Evolutionary conservation across 495 filamentous ascomycete species (phyloP).

Genomic region (Ramalina peruviana): DNA sequence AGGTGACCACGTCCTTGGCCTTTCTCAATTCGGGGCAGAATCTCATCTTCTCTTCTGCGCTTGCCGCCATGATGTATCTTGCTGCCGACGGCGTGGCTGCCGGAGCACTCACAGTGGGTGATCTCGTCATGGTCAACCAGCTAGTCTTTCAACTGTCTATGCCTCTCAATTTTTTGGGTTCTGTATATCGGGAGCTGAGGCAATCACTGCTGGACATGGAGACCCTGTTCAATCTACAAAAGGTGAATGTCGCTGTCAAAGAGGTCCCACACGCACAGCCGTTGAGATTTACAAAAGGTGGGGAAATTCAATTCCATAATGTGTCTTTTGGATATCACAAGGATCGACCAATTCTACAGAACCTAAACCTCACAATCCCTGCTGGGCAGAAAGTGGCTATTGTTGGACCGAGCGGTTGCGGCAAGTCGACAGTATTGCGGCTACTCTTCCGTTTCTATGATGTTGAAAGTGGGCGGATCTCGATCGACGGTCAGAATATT

Average conservation of each 20-base stretch:
- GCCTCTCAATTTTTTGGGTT: conserved; percentile 89
- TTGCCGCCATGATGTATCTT: conserved; percentile 97
- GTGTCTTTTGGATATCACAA: conserved; percentile 86
- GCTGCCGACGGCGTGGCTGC: conserved; percentile 75
- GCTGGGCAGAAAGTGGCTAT: conserved; percentile 92
- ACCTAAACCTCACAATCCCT: conserved; percentile 77
- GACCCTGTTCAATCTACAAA: conserved; percentile 96
- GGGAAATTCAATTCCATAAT: conserved; percentile 87
- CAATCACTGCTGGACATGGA: conserved; percentile 97
- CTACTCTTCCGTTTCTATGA: conserved; percentile 93
- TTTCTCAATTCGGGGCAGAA: conserved; percentile 97
- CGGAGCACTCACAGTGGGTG: conserved; percentile 78
- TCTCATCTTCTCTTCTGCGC: conserved; percentile 87
- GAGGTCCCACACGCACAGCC: conserved; percentile 60
- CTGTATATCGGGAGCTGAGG: conserved; percentile 86
- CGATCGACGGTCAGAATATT: conserved; percentile 89
- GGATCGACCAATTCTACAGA: conserved; percentile 75
- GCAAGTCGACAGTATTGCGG: conserved; percentile 84
- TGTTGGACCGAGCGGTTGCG: conserved; percentile 89
- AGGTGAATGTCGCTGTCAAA: conserved; percentile 80
- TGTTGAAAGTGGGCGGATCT: conserved; percentile 70
- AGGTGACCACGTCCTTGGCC: conserved; percentile 83
- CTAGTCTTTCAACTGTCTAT: conserved; percentile 96
- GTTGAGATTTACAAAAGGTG: conserved; percentile 56
- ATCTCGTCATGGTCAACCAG: conserved; percentile 97